A percentile compares a stretch with the other conserved stretches of the same genome.
These are phyloP conservation scores for Penicillium sp. DNA, from an alignment of 2,329 filamentous ascomycete genomes.

Conservation along the genomic window DNA sequence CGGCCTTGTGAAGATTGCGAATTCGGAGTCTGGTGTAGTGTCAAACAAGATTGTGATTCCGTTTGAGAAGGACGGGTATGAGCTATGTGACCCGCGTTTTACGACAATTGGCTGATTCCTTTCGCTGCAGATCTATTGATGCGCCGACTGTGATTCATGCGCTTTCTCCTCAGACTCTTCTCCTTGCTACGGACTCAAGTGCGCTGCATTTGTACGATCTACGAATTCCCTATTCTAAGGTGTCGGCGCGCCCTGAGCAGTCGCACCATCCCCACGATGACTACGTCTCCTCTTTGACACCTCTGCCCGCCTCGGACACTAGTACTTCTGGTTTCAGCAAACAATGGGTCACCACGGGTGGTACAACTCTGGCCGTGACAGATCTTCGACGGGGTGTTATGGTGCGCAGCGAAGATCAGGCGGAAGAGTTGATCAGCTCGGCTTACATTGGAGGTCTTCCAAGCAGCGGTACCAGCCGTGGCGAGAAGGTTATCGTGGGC, in stretches of 20 bases:
- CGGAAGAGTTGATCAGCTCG: slow-evolving; percentile 84
- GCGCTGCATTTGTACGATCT: slow-evolving; percentile 86
- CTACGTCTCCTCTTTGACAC: slow-evolving; percentile 84
- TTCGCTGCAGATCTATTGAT: slow-evolving; percentile 53
- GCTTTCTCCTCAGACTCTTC: slow-evolving; percentile 81
- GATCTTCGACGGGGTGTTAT: slow-evolving; percentile 84
- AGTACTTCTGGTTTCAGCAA: slow-evolving; percentile 88
- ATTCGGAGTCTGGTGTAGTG: slow-evolving; percentile 62
- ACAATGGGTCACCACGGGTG: slow-evolving; percentile 92
- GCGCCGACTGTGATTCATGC: slow-evolving; percentile 77
- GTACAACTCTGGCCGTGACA: slow-evolving; percentile 84
- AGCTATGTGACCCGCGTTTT: slow-evolving; percentile 2
- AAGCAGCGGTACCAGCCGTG: slow-evolving; percentile 63
- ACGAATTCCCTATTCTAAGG: slow-evolving; percentile 55
- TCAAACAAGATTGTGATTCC: slow-evolving; percentile 80
- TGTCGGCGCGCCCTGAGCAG: slow-evolving; percentile 66
- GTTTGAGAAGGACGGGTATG: slow-evolving; percentile 40
- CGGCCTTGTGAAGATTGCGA: slow-evolving; percentile 62
- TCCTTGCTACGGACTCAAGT: slow-evolving; percentile 87
- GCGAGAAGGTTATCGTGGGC: slow-evolving; percentile 72
- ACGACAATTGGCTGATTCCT: slow-evolving; percentile 8
- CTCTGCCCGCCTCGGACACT: slow-evolving; percentile 73
- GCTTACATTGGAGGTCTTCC: slow-evolving; percentile 74
- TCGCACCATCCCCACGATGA: slow-evolving; percentile 87
- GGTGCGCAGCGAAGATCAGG: slow-evolving; percentile 88